Evolutionary conservation across 106 monocot species (phyloP).

Genomic region (Gastrodia elata): DNA sequence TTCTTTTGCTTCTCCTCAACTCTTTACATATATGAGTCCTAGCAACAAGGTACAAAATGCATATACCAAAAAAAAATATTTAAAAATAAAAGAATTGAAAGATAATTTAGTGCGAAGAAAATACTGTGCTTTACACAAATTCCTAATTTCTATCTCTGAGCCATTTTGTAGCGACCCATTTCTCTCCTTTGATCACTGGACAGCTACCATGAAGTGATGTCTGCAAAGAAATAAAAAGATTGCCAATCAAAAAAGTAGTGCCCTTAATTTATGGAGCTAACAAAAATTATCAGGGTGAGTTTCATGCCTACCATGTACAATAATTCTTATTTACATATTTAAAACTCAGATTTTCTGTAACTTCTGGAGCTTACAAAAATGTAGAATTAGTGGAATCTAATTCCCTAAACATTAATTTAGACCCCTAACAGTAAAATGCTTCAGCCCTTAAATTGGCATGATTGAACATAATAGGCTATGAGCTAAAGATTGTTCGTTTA

Average conservation of each 20-base stretch:
- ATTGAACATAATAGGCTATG: no score
- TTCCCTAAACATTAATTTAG: no score
- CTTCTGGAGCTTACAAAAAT: no score
- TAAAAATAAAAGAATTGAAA: not conserved
- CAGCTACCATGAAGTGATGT: constrained; percentile 92
- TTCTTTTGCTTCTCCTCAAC: not conserved
- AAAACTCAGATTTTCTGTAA: no score
- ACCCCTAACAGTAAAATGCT: no score
- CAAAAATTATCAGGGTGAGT: no score
- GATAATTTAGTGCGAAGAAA: not conserved
- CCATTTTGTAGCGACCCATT: constrained; percentile 98
- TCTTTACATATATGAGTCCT: not conserved
- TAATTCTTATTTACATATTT: no score
- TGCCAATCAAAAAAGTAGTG: not conserved
- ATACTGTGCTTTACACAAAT: not conserved
- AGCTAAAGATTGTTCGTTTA: no score
- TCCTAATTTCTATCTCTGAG: constrained; percentile 34
- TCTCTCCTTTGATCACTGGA: constrained; percentile 82
- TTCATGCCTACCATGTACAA: no score
- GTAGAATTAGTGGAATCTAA: no score
- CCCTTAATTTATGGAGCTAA: no score
- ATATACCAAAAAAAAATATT: not conserved
- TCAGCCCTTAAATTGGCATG: no score
- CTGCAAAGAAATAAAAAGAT: constrained; percentile 21
- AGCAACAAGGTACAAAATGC: not conserved